Evolutionary conservation across 176 grass and related monocot genomes (phyloP).

Genomic region (Cymbopogon citratus): DNA sequence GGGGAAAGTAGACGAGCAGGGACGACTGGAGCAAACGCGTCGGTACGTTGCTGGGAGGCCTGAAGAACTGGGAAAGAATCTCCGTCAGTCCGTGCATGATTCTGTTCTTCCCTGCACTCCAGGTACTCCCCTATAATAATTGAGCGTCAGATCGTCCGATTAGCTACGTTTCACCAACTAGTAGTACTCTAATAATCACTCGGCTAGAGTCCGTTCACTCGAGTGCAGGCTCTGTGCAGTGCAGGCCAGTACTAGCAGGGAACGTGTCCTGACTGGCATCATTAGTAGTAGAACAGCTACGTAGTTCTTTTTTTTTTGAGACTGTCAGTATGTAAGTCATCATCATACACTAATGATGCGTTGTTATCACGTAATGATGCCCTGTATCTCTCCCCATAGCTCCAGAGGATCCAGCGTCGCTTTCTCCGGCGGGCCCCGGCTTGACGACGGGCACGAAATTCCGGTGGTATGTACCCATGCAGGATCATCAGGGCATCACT

Average conservation of each 20-base stretch:
- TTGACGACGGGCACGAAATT: not conserved
- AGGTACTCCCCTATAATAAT: not conserved
- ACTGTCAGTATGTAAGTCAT: not conserved
- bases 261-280: not conserved
- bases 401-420: not conserved
- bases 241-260: not conserved
- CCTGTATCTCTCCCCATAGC: not conserved
- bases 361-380: not conserved
- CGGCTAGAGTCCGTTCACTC: not conserved
- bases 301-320: too few species aligned
- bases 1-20: not conserved
- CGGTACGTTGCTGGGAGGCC: not conserved
- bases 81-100: constrained; percentile 2
- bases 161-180: constrained; percentile 1
- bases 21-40: too few species aligned
- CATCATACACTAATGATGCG: not conserved
- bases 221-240: not conserved
- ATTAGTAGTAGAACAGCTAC: too few species aligned
- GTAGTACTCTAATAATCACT: not conserved
- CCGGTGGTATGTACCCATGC: not conserved
- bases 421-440: constrained; percentile 9
- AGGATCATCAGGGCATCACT: not conserved
- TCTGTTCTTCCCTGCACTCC: not conserved
- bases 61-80: not conserved
- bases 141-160: not conserved